Evolutionary conservation across 2,329 filamentous ascomycete species (phyloP).

Genomic region (Penicillium brevicompactum): DNA sequence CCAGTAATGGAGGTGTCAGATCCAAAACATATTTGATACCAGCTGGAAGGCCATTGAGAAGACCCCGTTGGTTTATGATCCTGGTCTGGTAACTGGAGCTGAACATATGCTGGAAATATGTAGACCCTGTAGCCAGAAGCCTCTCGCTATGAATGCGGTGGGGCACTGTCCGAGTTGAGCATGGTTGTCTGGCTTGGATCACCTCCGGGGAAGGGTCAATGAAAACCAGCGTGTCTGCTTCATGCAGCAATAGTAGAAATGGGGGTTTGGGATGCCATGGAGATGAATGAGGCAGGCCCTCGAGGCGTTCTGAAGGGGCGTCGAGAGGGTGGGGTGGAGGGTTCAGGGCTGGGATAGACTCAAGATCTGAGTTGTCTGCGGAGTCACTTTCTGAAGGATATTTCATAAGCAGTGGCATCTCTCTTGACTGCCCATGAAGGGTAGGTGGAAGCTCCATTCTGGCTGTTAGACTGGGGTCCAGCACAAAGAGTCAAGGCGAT

Average conservation of each 20-base stretch:
- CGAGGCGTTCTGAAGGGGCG: too few species aligned
- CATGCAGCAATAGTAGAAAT: slow-evolving; percentile 23
- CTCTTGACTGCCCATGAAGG: too few species aligned
- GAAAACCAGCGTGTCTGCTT: slow-evolving; percentile 42
- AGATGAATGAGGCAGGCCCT: not conserved
- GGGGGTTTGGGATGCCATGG: not conserved
- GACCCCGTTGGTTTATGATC: slow-evolving; percentile 33
- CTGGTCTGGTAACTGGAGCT: slow-evolving; percentile 29
- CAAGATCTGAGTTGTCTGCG: too few species aligned
- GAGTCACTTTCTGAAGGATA: too few species aligned
- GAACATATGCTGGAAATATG: slow-evolving; percentile 34
- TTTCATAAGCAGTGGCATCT: too few species aligned
- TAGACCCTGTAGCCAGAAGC: slow-evolving; percentile 32
- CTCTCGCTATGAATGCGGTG: slow-evolving; percentile 38
- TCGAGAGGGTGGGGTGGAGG: too few species aligned
- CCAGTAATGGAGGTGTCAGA: slow-evolving; percentile 63
- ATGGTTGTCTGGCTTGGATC: slow-evolving; percentile 12
- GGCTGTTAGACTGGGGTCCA: too few species aligned
- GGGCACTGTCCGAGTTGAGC: slow-evolving; percentile 23
- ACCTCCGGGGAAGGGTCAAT: slow-evolving; percentile 35
- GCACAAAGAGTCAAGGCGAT: too few species aligned
- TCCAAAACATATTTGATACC: slow-evolving; percentile 64
- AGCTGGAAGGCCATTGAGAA: slow-evolving; percentile 28
- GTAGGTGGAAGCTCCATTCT: too few species aligned
- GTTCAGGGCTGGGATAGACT: too few species aligned